Evolutionary conservation across 495 filamentous ascomycete species (phyloP), one percentile per base, ranked within the genome.

Genomic region (Sporormia fimetaria): DNA sequence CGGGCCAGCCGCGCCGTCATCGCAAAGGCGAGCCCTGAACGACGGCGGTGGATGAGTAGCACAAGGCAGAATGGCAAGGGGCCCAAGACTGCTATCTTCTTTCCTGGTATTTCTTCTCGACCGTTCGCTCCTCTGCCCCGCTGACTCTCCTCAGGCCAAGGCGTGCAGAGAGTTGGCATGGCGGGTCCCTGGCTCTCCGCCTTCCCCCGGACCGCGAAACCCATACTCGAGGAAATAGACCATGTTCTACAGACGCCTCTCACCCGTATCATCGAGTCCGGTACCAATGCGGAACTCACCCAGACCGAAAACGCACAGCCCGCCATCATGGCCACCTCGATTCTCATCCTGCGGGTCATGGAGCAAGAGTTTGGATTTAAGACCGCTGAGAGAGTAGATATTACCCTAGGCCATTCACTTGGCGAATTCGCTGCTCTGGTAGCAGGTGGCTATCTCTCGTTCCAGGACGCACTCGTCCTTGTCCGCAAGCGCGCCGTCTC

Each of bases 101-200:
- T 66, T 37, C 62, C 62, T 37, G 62, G 62, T 57, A 57, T 15
- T 36, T 34, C 35, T 14, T 24, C 9, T 14, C 21, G 4, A 6
- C 26, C 16, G 9, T 37, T 39, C 9, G 23, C 15, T 17, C 12
- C 17, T 25, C 6, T 30, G 34, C 10, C 11, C 41, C 53, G 15
- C 24, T 21, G 20, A 11, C 37, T 21, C 18, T 15, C 7, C 17
- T 28, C 59, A 94, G 87, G 87, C 47, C 87, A 94, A 65, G 88
- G 90, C 48, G 87, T 94, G 9, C 90, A 98, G 59, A 77, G 83
- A 54, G 80, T 94, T 3, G 88, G 86, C 56, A 98, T 98, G 90
- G 68, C 81, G 22, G 69, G 69, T 20, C 73, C 83, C 22, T 94
- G 92, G 83, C 67, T 87, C 42, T 73, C 81, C 47, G 74, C 74